A percentile compares a stretch with the other conserved stretches of the same genome.
Evolutionary conservation across 2,329 filamentous ascomycete genomes (phyloP).

Genomic region (Apiospora rasikravindrae): DNA sequence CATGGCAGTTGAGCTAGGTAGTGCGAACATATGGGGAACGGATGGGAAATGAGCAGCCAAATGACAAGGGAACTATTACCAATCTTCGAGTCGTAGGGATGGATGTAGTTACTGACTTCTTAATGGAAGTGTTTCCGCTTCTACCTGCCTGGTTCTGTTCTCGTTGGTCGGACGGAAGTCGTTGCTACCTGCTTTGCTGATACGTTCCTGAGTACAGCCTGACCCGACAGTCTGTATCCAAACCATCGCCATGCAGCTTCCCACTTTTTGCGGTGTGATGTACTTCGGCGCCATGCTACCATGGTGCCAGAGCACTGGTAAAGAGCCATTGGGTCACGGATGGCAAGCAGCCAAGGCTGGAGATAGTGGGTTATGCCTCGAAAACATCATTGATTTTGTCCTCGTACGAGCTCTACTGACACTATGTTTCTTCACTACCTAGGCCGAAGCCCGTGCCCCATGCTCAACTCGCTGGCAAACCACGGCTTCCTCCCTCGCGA

Average conservation of each 20-base stretch:
- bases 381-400: too few relatives aligned
- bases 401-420: neutral
- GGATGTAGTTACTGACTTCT: neutral
- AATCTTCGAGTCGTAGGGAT: neutral
- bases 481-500: constrained; percentile 22
- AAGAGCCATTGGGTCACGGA: constrained; percentile 3
- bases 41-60: neutral
- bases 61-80: neutral
- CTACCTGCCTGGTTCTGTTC: neutral
- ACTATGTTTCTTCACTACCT: neutral
- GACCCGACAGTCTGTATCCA: neutral
- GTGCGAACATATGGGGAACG: neutral
- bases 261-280: neutral
- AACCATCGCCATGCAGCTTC: constrained; percentile 5
- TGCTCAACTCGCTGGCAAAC: constrained; percentile 23
- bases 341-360: constrained; percentile 7
- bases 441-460: constrained; percentile 23
- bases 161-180: neutral
- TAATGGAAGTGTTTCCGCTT: neutral
- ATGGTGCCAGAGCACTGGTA: neutral
- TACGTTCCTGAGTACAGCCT: neutral
- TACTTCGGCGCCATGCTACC: neutral
- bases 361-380: constrained; percentile 12
- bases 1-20: neutral
- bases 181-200: neutral